Evolutionary conservation across 441 rosid species (phyloP).

Genomic region (Sinapis alba): DNA sequence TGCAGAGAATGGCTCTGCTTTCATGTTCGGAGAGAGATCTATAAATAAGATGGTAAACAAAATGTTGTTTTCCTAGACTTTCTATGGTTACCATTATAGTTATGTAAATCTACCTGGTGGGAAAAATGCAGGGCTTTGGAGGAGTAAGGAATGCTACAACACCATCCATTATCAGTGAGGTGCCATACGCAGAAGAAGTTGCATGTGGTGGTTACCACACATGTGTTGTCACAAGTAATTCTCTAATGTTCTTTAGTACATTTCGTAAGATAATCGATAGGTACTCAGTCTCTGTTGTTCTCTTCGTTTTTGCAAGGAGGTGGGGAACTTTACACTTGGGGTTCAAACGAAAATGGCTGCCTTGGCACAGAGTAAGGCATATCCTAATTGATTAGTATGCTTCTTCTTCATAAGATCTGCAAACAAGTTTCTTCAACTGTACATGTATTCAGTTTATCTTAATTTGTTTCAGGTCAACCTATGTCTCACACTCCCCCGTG

Average conservation of each 20-base stretch:
- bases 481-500: slow-evolving; percentile 67
- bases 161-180: slow-evolving; percentile 56
- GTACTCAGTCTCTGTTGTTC: slow-evolving; percentile 19
- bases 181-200: slow-evolving; percentile 74
- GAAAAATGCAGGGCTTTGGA: slow-evolving; percentile 57
- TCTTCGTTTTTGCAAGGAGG: slow-evolving; percentile 39
- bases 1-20: slow-evolving; percentile 83
- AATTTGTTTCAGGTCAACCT: slow-evolving; percentile 55
- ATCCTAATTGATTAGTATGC: not conserved
- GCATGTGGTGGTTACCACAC: slow-evolving; percentile 97
- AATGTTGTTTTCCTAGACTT: not conserved
- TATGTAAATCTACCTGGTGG: slow-evolving; percentile 4
- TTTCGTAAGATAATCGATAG: not conserved
- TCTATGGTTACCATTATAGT: not conserved
- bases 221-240: slow-evolving; percentile 80
- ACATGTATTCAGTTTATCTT: not conserved
- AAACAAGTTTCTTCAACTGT: not conserved
- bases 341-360: slow-evolving; percentile 95
- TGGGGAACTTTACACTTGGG: slow-evolving; percentile 90
- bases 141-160: slow-evolving; percentile 54
- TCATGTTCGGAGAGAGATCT: slow-evolving; percentile 80
- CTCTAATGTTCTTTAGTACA: not conserved
- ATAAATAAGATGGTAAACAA: slow-evolving; percentile 51
- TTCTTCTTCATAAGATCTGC: slow-evolving; percentile 13
- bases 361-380: slow-evolving; percentile 78